These are phyloP conservation scores for Trichoderma lentiforme DNA, from an alignment of 2,329 filamentous ascomycete species.

Conservation along the genomic window DNA sequence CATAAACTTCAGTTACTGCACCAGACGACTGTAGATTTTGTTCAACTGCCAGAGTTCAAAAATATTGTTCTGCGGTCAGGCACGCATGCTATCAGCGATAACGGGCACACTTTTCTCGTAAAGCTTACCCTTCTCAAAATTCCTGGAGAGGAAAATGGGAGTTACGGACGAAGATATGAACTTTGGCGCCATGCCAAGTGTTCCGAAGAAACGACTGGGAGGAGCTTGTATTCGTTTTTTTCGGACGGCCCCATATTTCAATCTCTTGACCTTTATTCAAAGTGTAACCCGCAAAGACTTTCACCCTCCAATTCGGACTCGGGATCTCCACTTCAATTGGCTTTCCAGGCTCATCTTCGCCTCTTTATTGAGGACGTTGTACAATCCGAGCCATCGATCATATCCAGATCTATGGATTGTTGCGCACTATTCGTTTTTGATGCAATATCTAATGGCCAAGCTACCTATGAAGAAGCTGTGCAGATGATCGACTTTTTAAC, in stretches of 20 bases:
- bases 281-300: too few relatives aligned
- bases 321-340: neutral
- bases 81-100: neutral
- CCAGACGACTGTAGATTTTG: neutral
- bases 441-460: slow-evolving; percentile 14
- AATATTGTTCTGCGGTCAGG: neutral
- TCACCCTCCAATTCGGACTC: too few relatives aligned
- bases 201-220: neutral
- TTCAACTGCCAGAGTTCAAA: neutral
- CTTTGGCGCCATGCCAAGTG: neutral
- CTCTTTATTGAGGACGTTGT: neutral
- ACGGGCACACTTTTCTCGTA: neutral
- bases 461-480: neutral
- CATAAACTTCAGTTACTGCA: neutral
- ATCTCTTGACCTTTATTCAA: too few relatives aligned
- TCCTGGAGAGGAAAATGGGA: too few relatives aligned
- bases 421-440: neutral
- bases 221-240: neutral
- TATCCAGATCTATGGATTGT: neutral
- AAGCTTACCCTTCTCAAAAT: neutral
- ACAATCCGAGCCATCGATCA: neutral
- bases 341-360: neutral
- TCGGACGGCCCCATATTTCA: too few relatives aligned
- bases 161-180: too few relatives aligned
- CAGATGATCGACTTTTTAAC: neutral